Base-by-base conservation (phyloP, 2,329 filamentous ascomycete genomes). In the Fusarium sp. region DNA sequence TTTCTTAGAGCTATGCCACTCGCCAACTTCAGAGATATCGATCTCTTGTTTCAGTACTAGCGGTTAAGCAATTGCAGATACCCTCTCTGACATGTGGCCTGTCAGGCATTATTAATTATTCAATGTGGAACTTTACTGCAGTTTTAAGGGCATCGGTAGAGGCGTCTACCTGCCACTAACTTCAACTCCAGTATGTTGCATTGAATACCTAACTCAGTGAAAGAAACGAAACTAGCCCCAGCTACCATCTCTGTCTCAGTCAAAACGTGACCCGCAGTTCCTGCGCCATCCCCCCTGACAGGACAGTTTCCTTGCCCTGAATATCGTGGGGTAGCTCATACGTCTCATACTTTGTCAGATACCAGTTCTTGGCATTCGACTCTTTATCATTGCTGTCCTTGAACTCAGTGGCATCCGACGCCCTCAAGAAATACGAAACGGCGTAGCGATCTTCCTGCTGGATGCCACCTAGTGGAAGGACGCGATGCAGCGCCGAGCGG, bases 381-480 rank as follows among this genome's bases (percentile, higher is more conserved):
- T 64, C 60, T 13, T 67, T 60, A 24, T 67, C 67, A 10, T 70
- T 56, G 6, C 64, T 67, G 18, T 67, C 67, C 42, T 64, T 68
- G 56, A 70, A 70, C 54, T 64, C 61, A 3, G 65, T 58, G 2
- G 54, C 50, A 54, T 68, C 65, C 20, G 56, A 61, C 1, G 68
- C 60, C 6, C 68, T 42, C n/a, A 70, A 45, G 24, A 70, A 67
- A 22, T 70, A 70, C 13, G 64, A 63, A 18, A 70, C 62, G 1
- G 65, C 67, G 56, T 68, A 68, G 9, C 65, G 56, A 22, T 68
- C 65, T 37, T 68, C 65, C 1, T 61, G 11, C 10, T 70, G 56
- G 11, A 64, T 31, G 24, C 60, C 56, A 18, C 65, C 65, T 20
- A 64, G 42, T 7, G 65, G 60, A 4, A 68, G 13, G 3, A 70